phyloP scores from a whole-genome alignment of 2,329 filamentous ascomycete species.

The Scedosporium dehoogii region DNA sequence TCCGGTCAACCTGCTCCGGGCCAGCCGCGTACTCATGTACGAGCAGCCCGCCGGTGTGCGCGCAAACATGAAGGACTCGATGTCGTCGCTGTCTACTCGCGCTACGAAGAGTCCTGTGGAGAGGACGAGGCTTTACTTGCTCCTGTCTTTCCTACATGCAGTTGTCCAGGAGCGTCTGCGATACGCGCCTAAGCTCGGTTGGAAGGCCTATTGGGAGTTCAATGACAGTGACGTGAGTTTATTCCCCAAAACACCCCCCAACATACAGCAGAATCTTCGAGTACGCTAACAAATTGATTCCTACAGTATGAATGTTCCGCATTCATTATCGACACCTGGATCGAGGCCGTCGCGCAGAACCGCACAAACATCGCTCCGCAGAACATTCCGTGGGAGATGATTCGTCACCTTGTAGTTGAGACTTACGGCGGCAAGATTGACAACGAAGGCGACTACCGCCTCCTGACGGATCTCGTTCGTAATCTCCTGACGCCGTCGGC shows the following conservation, averaged over 20 bases:
- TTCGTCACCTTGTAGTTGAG: conserved; percentile 80
- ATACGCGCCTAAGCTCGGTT: conserved; percentile 87
- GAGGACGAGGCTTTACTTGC: conserved; percentile 76
- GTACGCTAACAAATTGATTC: conserved; percentile 14
- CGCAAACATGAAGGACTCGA: conserved; percentile 97
- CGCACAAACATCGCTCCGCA: conserved; percentile 87
- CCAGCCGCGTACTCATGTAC: conserved; percentile 91
- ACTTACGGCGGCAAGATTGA: conserved; percentile 98
- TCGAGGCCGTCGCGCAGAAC: conserved; percentile 70
- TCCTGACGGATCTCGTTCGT: conserved; percentile 63
- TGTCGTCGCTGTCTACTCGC: conserved; percentile 69
- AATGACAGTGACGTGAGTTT: conserved; percentile 92
- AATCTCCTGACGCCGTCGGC: conserved; percentile 76
- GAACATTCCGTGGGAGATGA: conserved; percentile 95
- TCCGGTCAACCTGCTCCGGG: conserved; percentile 86
- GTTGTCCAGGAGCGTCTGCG: conserved; percentile 90
- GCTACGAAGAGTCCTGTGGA: conserved; percentile 79
- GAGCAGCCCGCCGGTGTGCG: conserved; percentile 94
- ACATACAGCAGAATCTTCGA: neutral
- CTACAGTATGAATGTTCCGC: conserved; percentile 87
- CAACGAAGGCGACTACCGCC: conserved; percentile 71
- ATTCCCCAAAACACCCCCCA: neutral
- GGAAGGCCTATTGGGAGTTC: conserved; percentile 99
- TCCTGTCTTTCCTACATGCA: conserved; percentile 90
- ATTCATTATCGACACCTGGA: conserved; percentile 92